Conservation (phyloP, 2,329 filamentous ascomycete genomes). For the Arthrobotrys conoides region DNA sequence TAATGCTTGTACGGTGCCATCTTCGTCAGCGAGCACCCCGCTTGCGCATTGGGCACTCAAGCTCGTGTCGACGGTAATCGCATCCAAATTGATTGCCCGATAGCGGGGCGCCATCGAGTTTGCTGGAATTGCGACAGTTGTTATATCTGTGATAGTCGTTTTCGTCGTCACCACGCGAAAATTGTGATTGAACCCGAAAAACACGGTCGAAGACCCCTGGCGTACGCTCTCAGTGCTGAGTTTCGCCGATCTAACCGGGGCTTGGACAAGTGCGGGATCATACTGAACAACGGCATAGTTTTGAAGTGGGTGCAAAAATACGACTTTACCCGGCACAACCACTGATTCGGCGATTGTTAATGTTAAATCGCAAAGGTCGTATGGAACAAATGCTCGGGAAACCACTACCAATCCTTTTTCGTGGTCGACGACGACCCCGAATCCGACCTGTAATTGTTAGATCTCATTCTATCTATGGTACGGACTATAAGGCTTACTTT, state of each 20-base stretch:
- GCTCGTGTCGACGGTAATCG: slow-evolving; percentile 95
- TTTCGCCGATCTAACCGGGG: slow-evolving; percentile 89
- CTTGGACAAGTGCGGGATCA: slow-evolving; percentile 91
- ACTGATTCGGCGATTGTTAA: slow-evolving; percentile 97
- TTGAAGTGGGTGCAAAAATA: slow-evolving; percentile 95
- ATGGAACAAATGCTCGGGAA: slow-evolving; percentile 92
- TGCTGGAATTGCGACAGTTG: slow-evolving; percentile 94
- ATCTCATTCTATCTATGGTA: background rate
- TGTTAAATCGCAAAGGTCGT: slow-evolving; percentile 95
- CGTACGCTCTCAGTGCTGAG: slow-evolving; percentile 86
- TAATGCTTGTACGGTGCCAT: slow-evolving; percentile 92
- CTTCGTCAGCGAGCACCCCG: slow-evolving; percentile 88
- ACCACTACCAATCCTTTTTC: slow-evolving; percentile 95
- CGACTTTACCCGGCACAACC: slow-evolving; percentile 90
- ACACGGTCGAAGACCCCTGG: slow-evolving; percentile 93
- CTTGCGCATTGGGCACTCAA: slow-evolving; percentile 92
- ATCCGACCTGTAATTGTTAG: slow-evolving; percentile 75
- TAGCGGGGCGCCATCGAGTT: slow-evolving; percentile 93
- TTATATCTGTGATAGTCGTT: slow-evolving; percentile 96
- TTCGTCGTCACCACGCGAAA: slow-evolving; percentile 92
- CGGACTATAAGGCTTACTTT: slow-evolving; percentile 69
- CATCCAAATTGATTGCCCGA: slow-evolving; percentile 93
- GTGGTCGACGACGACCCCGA: slow-evolving; percentile 96
- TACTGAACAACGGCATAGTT: slow-evolving; percentile 98
- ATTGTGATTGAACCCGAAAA: slow-evolving; percentile 98